Evolutionary conservation across 2,329 filamentous ascomycete genomes (phyloP).

Genomic region (Decorospora gaudefroyi): DNA sequence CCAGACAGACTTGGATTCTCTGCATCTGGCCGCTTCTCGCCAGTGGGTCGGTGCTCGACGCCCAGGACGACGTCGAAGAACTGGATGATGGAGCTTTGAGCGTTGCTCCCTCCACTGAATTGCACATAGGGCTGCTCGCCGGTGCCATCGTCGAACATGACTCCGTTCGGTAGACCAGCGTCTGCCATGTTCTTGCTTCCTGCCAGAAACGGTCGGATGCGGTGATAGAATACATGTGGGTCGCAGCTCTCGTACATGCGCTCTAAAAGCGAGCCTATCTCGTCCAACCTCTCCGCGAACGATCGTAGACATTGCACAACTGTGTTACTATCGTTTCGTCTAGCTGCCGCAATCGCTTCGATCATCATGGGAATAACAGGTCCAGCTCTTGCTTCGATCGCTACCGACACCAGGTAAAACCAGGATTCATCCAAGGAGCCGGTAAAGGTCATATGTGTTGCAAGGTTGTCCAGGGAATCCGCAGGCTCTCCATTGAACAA

Average conservation of each 20-base stretch:
- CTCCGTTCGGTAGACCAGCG: slow-evolving; percentile 83
- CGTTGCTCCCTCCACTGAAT: slow-evolving; percentile 92
- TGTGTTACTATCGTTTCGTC: slow-evolving; percentile 67
- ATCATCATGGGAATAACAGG: slow-evolving; percentile 89
- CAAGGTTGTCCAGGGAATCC: slow-evolving; percentile 83
- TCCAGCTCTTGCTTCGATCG: slow-evolving; percentile 89
- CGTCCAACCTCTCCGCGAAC: slow-evolving; percentile 86
- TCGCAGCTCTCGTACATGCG: slow-evolving; percentile 97
- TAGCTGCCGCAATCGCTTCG: slow-evolving; percentile 78
- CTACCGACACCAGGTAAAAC: slow-evolving; percentile 96
- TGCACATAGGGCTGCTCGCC: slow-evolving; percentile 73
- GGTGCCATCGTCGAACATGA: slow-evolving; percentile 82
- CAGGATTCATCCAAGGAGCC: slow-evolving; percentile 95
- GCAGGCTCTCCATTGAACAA: slow-evolving; percentile 82
- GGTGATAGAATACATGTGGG: slow-evolving; percentile 91
- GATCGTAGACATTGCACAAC: slow-evolving; percentile 77
- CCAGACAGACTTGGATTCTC: slow-evolving; percentile 53
- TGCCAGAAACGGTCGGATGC: slow-evolving; percentile 92
- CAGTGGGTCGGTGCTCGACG: slow-evolving; percentile 87
- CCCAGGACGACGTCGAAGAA: slow-evolving; percentile 95
- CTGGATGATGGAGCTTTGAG: slow-evolving; percentile 94
- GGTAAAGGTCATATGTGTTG: slow-evolving; percentile 87
- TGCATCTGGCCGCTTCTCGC: slow-evolving; percentile 61
- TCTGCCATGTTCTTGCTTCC: slow-evolving; percentile 98
- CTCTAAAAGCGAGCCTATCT: slow-evolving; percentile 75